Evolutionary conservation across 2,329 filamentous ascomycete species (phyloP), one percentile per base, ranked within the genome.

Genomic region (Pseudopyrenochaeta lycopersici): DNA sequence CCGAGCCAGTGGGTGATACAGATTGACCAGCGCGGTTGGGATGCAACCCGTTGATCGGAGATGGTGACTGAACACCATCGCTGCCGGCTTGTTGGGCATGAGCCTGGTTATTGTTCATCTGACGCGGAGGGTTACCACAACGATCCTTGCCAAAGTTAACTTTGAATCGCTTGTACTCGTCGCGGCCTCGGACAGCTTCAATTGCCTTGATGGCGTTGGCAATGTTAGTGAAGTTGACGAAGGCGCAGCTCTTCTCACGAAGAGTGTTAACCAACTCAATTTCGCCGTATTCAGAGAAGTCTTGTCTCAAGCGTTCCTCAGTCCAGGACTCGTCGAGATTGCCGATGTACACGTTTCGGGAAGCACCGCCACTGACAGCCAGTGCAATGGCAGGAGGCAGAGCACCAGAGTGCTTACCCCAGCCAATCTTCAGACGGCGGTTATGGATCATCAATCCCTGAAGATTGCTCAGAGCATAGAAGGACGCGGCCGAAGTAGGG

Each of bases 391-490:
- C 95, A 17, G 95, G 93, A 33, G 95, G 95, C 21, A 99, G 87
- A 64, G 93, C 94, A 56, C 95, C 95, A 4, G 95, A 99, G 78
- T 99, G 95, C 83, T 99, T 99, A 62, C 95, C 95, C 95, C 95
- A 99, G 63, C 95, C 95, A 75, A 99, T 97, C 85, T 99, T 99
- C 64, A 99, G 83, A 47, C 95, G 89, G 60, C 95, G 88, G 80
- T 99, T 99, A 81, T 99, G 95, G 68, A 99, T 99, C 95, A 99
- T 99, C 62, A 99, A 81, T 20, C 95, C 95, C 75, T 99, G 95
- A 23, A 99, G 83, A 78, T 98, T 98, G 84, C 93, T 97, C 55
- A 99, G 82, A 36, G 95, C 95, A 70, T 97, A 99, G 82, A 99
- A 99, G 1, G 94, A 97, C 35, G 95, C 95, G 20, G 95, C 95